Percentiles rank a stretch among this genome's conserved stretches.
Evolutionary conservation across 2,329 filamentous ascomycete species (phyloP).

Genomic region (Ceratocystis huliohia): DNA sequence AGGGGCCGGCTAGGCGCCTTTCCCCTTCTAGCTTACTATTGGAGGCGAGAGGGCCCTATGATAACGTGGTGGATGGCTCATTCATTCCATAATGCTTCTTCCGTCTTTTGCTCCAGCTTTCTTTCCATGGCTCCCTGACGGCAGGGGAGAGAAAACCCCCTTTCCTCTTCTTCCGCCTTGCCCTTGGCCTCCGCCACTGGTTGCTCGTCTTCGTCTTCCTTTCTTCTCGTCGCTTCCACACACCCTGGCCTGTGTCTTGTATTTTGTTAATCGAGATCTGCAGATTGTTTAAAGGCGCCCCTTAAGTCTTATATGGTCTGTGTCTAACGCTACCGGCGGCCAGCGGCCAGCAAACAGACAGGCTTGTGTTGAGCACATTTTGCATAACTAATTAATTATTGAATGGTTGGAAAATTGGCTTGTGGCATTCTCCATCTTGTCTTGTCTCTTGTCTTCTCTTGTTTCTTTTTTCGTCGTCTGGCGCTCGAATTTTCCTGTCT

Average conservation of each 20-base stretch:
- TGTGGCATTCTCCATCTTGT: neutral
- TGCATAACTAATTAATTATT: too few relatives aligned
- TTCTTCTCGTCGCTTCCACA: neutral
- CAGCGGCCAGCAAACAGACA: neutral
- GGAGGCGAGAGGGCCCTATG: neutral
- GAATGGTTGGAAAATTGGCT: neutral
- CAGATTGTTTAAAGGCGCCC: neutral
- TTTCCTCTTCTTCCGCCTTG: neutral
- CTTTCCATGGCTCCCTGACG: too few relatives aligned
- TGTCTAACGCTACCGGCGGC: neutral
- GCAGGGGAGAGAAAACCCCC: neutral
- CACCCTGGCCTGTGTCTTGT: neutral
- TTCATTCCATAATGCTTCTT: neutral
- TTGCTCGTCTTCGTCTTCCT: neutral
- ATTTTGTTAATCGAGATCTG: slow-evolving; percentile 6
- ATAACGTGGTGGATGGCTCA: too few relatives aligned
- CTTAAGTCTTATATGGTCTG: slow-evolving; percentile 3
- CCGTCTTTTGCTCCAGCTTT: neutral
- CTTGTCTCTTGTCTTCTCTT: neutral
- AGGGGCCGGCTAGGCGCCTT: neutral
- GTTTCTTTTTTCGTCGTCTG: neutral
- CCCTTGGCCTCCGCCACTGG: neutral
- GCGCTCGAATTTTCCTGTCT: neutral
- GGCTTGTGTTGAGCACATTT: neutral
- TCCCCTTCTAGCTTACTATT: neutral